A percentile compares a stretch with the other conserved stretches of the same genome.
Evolutionary conservation across 768 basidiomycete species (phyloP).

Genomic region (Boletus pseudo-olivaceus): DNA sequence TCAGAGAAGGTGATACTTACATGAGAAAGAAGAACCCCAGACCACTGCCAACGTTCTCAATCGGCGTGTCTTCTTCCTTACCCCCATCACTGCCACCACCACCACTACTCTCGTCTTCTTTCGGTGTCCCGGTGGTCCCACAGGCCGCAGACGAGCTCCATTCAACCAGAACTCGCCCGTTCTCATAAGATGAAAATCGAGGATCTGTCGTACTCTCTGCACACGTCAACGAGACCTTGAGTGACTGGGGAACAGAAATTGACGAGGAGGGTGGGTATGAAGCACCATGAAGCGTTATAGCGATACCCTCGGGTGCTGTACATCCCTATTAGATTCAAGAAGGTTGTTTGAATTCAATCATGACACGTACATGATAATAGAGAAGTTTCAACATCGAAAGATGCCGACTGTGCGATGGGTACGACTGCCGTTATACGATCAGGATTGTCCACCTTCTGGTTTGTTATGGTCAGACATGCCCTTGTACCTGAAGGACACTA

Average conservation of each 20-base stretch:
- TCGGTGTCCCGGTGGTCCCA: slow-evolving; percentile 26
- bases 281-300: slow-evolving; percentile 54
- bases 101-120: slow-evolving; percentile 24
- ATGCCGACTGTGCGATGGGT: slow-evolving; percentile 52
- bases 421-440: slow-evolving; percentile 74
- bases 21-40: slow-evolving; percentile 88
- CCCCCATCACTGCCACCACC: slow-evolving; percentile 14
- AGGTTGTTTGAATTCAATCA: not conserved
- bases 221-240: slow-evolving; percentile 64
- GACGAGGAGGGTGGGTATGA: slow-evolving; percentile 54
- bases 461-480: slow-evolving; percentile 70
- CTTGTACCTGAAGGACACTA: slow-evolving; percentile 70
- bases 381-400: slow-evolving; percentile 26
- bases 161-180: slow-evolving; percentile 48
- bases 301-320: slow-evolving; percentile 53
- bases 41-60: slow-evolving; percentile 58
- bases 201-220: slow-evolving; percentile 42
- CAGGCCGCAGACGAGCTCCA: slow-evolving; percentile 69
- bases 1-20: slow-evolving; percentile 42
- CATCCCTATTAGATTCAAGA: slow-evolving; percentile 7
- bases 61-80: slow-evolving; percentile 27
- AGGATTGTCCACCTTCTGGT: slow-evolving; percentile 48
- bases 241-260: slow-evolving; percentile 46
- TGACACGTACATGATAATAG: slow-evolving; percentile 37
- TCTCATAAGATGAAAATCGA: slow-evolving; percentile 58